Evolutionary conservation across 768 basidiomycete genomes (phyloP).

Genomic region (Leccinum subgranulosum): DNA sequence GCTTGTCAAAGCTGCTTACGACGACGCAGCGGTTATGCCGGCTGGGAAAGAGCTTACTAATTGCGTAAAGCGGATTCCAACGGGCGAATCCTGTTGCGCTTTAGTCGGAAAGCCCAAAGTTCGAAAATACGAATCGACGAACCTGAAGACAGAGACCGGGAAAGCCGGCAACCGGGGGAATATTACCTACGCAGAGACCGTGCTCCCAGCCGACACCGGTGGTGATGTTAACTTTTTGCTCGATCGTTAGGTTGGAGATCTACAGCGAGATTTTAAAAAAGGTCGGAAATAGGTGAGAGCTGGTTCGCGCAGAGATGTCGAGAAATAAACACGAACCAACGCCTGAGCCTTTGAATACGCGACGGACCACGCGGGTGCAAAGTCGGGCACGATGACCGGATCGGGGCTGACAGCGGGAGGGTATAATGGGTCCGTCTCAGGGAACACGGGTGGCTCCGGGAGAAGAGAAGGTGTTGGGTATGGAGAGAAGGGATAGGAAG

Average conservation of each 20-base stretch:
- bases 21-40: constrained; percentile 78
- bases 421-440: constrained; percentile 48
- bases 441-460: constrained; percentile 52
- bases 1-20: constrained; percentile 42
- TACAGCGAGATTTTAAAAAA: constrained; percentile 12
- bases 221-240: constrained; percentile 61
- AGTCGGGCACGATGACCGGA: constrained; percentile 42
- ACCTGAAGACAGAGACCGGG: constrained; percentile 75
- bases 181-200: constrained; percentile 73
- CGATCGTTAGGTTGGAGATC: constrained; percentile 50
- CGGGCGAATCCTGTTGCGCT: constrained; percentile 57
- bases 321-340: constrained; percentile 37
- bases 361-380: constrained; percentile 49
- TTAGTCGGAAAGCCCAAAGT: background rate
- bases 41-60: constrained; percentile 78
- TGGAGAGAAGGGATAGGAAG: constrained; percentile 48
- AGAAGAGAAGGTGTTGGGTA: constrained; percentile 59
- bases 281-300: no score
- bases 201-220: constrained; percentile 53
- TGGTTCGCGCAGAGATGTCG: background rate
- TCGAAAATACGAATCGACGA: constrained; percentile 3
- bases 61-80: constrained; percentile 76
- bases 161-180: constrained; percentile 48
- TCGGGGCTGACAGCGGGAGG: constrained; percentile 53
- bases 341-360: constrained; percentile 58